A percentile compares a stretch with the other conserved stretches of the same genome.
Evolutionary conservation across 2,329 filamentous ascomycete genomes (phyloP).

Genomic region (Pyricularia pennisetigena): DNA sequence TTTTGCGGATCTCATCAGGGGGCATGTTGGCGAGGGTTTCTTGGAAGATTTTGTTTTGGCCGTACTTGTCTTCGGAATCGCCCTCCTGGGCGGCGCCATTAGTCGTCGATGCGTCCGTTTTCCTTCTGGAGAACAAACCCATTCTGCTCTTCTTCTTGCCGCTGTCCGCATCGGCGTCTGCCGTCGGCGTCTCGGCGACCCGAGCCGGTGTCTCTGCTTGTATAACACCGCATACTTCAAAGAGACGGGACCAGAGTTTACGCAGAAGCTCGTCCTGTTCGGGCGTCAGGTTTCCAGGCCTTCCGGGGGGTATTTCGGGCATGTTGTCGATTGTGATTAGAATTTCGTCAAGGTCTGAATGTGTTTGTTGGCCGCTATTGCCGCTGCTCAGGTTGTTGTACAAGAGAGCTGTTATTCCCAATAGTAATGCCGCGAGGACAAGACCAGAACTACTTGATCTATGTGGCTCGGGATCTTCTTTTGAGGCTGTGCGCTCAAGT

Average conservation of each 20-base stretch:
- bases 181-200: slow-evolving; percentile 19
- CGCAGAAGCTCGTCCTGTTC: slow-evolving; percentile 84
- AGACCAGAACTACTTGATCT: background rate
- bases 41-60: slow-evolving; percentile 77
- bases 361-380: background rate
- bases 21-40: slow-evolving; percentile 67
- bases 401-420: background rate
- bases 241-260: slow-evolving; percentile 71
- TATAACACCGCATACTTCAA: slow-evolving; percentile 63
- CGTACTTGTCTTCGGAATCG: slow-evolving; percentile 81
- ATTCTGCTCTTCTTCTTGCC: slow-evolving; percentile 68
- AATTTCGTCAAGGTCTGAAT: background rate
- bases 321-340: background rate
- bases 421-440: background rate
- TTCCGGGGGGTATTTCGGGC: slow-evolving; percentile 48
- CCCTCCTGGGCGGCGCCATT: slow-evolving; percentile 19
- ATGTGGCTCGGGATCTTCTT: background rate
- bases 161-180: slow-evolving; percentile 34
- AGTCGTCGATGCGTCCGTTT: slow-evolving; percentile 35
- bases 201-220: slow-evolving; percentile 11
- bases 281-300: slow-evolving; percentile 76
- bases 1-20: slow-evolving; percentile 67
- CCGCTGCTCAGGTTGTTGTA: background rate
- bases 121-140: slow-evolving; percentile 54
- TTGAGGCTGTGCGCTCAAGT: background rate